phyloP scores from a whole-genome alignment of 805 yeast genomes.

The Kurtzmaniella cleridarum region DNA sequence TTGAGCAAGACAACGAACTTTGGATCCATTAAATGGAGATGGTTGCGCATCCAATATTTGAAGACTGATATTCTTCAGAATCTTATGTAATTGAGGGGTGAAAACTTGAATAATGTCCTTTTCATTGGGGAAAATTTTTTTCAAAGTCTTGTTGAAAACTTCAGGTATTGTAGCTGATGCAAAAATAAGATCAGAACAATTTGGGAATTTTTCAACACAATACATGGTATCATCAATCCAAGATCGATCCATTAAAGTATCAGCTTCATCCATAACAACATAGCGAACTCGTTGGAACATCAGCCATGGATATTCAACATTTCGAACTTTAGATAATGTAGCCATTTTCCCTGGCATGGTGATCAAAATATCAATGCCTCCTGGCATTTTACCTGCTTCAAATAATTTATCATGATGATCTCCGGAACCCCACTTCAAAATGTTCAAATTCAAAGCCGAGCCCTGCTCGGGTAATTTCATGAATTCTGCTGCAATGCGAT shows the following conservation, averaged over 20 bases:
- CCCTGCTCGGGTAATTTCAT: constrained; percentile 17
- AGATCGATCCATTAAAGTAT: constrained; percentile 79
- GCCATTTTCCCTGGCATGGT: constrained; percentile 80
- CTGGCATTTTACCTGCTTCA: constrained; percentile 31
- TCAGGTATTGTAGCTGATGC: constrained; percentile 90
- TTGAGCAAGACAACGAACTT: constrained; percentile 80
- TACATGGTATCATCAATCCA: constrained; percentile 63
- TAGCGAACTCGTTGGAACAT: constrained; percentile 44
- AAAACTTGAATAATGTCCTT: constrained; percentile 50
- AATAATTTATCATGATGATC: constrained; percentile 51
- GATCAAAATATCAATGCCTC: constrained; percentile 69
- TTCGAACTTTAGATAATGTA: constrained; percentile 28
- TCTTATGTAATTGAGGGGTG: constrained; percentile 76
- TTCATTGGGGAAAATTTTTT: constrained; percentile 56
- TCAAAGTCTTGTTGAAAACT: constrained; percentile 60
- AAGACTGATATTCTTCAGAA: constrained; percentile 73
- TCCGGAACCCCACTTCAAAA: constrained; percentile 59
- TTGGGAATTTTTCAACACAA: constrained; percentile 46
- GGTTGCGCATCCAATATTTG: constrained; percentile 70
- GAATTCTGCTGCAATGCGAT: constrained; percentile 16
- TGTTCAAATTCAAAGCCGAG: constrained; percentile 35
- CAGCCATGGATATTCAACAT: constrained; percentile 28
- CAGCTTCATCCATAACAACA: constrained; percentile 89
- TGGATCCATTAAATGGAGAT: constrained; percentile 80
- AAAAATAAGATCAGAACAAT: constrained; percentile 60